Evolutionary conservation across 2,329 filamentous ascomycete species (phyloP).

Genomic region (Colletotrichum coccodes): DNA sequence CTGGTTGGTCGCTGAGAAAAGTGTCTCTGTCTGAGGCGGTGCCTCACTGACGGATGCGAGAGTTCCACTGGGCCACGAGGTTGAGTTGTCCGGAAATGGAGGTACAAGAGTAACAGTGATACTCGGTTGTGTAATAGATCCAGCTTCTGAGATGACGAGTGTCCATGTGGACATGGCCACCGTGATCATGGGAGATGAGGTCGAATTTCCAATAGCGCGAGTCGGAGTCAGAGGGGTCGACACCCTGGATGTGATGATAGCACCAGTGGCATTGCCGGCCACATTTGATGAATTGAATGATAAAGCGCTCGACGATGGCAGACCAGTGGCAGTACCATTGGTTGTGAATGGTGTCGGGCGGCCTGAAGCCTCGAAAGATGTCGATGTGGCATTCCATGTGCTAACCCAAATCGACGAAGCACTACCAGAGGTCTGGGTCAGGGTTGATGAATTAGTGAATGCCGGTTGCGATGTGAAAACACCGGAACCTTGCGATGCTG

Average conservation of each 20-base stretch:
- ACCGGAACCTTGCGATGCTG: neutral
- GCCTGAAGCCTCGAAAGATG: neutral
- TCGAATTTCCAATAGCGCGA: neutral
- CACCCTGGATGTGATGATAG: neutral
- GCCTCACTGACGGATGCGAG: conserved; percentile 15
- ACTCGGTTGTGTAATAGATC: neutral
- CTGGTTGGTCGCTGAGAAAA: neutral
- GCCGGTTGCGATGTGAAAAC: neutral
- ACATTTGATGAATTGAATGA: neutral
- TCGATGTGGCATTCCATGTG: neutral
- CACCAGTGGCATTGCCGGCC: neutral
- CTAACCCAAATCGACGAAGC: neutral
- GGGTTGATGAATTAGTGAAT: neutral
- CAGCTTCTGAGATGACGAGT: neutral
- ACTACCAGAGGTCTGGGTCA: neutral
- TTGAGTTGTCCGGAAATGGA: conserved; percentile 10
- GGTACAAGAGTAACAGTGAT: neutral
- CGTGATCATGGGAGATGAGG: neutral
- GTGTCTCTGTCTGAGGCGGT: neutral
- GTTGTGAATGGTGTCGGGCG: neutral
- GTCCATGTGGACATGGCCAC: neutral
- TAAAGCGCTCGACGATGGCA: neutral
- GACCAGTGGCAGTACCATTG: neutral
- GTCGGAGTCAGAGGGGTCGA: too few relatives aligned
- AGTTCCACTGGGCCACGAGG: conserved; percentile 2